These are phyloP conservation scores for Epipyxis sp. DNA, from an alignment of 108 stramenopile species.

Conservation along the genomic window DNA sequence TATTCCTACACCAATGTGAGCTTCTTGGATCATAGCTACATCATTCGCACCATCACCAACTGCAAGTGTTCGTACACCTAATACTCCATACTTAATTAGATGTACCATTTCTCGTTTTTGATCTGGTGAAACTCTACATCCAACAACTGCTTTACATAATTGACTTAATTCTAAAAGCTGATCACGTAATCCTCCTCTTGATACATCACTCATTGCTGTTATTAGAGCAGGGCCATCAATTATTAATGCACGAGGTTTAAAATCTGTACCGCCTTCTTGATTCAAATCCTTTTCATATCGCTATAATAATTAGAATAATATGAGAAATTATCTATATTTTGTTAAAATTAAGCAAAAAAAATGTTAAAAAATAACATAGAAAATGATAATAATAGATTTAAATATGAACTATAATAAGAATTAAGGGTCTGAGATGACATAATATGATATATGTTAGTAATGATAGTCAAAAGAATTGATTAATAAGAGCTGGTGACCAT, in stretches of 20 bases:
- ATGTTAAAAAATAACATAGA: no score
- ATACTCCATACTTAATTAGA: slow-evolving; percentile 44
- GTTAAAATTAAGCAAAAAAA: no score
- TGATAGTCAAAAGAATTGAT: no score
- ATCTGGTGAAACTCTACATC: slow-evolving; percentile 59
- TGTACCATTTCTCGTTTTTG: slow-evolving; percentile 59
- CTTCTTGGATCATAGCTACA: slow-evolving; percentile 65
- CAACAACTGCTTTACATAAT: slow-evolving; percentile 52
- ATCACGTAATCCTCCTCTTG: not conserved
- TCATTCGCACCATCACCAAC: slow-evolving; percentile 70
- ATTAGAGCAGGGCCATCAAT: slow-evolving; percentile 51
- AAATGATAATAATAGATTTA: no score
- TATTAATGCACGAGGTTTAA: slow-evolving; percentile 43
- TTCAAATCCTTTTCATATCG: no score
- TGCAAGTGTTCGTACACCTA: slow-evolving; percentile 36
- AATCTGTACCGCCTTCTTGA: no score
- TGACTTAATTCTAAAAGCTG: slow-evolving; percentile 25
- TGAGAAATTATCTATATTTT: no score
- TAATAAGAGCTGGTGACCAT: no score
- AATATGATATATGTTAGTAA: no score
- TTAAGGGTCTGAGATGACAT: no score
- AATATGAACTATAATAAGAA: no score
- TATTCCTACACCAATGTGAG: slow-evolving; percentile 67
- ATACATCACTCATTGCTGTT: slow-evolving; percentile 17
- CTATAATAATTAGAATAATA: no score